Conservation (phyloP, 495 filamentous ascomycete genomes). For the Chaetomidium leptoderma region DNA sequence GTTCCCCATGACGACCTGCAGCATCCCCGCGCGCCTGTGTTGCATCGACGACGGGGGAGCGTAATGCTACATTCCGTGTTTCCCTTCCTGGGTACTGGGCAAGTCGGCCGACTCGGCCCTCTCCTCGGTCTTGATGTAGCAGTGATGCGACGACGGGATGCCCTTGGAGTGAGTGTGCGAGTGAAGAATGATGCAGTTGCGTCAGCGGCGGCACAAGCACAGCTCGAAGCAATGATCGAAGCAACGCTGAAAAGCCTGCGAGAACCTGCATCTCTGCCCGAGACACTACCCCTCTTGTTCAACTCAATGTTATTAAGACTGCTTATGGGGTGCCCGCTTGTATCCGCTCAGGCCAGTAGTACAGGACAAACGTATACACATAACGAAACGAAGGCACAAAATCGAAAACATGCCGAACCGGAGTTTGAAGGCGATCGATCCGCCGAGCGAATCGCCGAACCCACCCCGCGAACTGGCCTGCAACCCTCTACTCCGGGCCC, state of each 20-base stretch:
- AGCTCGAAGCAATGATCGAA: too few species aligned
- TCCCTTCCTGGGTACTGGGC: background rate
- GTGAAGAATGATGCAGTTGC: too few species aligned
- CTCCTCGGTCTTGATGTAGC: background rate
- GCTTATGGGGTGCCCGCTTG: conserved; percentile 7
- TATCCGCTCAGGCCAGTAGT: conserved; percentile 12
- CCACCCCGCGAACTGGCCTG: conserved; percentile 2
- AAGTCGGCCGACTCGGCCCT: conserved; percentile 9
- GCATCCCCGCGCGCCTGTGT: background rate
- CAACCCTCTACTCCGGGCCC: background rate
- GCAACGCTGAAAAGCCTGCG: too few species aligned
- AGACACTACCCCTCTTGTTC: background rate
- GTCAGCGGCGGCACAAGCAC: too few species aligned
- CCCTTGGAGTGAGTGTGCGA: background rate
- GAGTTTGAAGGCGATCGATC: background rate
- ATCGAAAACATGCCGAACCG: conserved; percentile 1
- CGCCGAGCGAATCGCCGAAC: background rate
- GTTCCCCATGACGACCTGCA: background rate
- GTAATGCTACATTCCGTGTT: background rate
- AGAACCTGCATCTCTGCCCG: background rate
- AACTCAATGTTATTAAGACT: conserved; percentile 21
- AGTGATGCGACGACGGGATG: background rate
- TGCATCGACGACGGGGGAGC: background rate
- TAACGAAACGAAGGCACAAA: conserved; percentile 17
- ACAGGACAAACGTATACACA: conserved; percentile 23